These are phyloP conservation scores for Malassezia slooffiae DNA, from an alignment of 1,284 basidiomycete genomes.

Conservation along the genomic window DNA sequence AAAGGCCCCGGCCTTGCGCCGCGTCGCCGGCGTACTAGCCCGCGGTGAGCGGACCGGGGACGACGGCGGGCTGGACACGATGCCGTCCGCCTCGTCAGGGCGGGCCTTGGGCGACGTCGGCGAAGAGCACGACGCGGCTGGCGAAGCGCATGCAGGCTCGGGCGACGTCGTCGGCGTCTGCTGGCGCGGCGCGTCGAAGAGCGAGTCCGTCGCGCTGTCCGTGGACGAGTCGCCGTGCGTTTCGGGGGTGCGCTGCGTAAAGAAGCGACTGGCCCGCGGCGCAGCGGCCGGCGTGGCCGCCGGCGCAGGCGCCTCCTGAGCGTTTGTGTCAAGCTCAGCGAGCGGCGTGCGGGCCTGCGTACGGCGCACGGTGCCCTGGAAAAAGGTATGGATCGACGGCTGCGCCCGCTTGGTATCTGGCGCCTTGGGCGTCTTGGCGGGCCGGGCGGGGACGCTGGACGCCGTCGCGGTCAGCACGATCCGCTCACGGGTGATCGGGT, in stretches of 20 bases:
- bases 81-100: neutral
- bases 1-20: no score
- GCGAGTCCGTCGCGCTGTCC: constrained; percentile 1
- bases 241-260: neutral
- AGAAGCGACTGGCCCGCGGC: neutral
- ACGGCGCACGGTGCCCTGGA: neutral
- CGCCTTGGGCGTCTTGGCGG: no score
- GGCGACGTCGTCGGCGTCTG: neutral
- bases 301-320: neutral
- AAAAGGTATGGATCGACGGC: constrained; percentile 9
- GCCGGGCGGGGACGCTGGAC: no score
- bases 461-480: no score
- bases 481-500: constrained; percentile 66
- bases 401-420: constrained; percentile 2
- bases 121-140: no score
- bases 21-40: neutral
- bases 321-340: neutral
- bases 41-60: constrained; percentile 9
- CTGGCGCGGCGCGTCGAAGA: constrained; percentile 7
- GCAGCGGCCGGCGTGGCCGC: neutral
- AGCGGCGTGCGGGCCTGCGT: neutral
- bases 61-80: constrained; percentile 12
- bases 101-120: neutral
- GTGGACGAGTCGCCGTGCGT: constrained; percentile 1
- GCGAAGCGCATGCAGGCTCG: no score